Percentiles rank a stretch among this genome's conserved stretches.
Conservation (phyloP, 148 eudicot species). For the Persicaria maculosa region DNA sequence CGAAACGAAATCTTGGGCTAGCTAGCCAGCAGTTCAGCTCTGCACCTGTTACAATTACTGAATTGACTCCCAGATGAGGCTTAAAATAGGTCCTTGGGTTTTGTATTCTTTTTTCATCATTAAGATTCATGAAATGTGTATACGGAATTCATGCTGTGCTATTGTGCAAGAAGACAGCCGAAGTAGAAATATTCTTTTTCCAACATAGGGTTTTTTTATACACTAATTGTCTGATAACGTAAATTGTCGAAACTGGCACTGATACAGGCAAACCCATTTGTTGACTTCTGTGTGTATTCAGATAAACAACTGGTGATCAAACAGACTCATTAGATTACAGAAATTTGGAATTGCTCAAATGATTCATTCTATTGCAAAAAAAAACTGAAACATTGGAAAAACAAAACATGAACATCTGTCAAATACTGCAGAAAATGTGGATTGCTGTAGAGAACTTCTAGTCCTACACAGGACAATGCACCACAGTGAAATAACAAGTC, state of each 20-base stretch:
- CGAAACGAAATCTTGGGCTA: constrained; percentile 33
- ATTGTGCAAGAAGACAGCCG: constrained; percentile 1
- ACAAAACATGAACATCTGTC: neutral
- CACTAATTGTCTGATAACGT: neutral
- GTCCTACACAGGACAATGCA: neutral
- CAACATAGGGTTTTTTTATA: neutral
- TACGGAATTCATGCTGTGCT: neutral
- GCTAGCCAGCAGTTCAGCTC: constrained; percentile 59
- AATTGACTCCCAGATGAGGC: constrained; percentile 62
- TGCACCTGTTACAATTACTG: constrained; percentile 45
- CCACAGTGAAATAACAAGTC: neutral
- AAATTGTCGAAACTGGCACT: neutral
- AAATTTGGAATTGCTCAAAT: too few species aligned
- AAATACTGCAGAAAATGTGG: neutral
- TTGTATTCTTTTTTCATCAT: constrained; percentile 16
- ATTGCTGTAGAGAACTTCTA: neutral
- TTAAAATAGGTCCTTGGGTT: neutral
- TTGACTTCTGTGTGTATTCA: too few species aligned
- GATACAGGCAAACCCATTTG: neutral
- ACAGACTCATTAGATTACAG: too few species aligned
- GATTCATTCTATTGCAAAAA: neutral
- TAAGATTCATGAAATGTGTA: constrained; percentile 9
- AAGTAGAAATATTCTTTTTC: neutral
- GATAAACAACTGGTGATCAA: too few species aligned
- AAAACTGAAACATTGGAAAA: neutral